Percentiles rank a stretch among this genome's conserved stretches.
Conservation (phyloP, 495 filamentous ascomycete species). For the Pyrenula massariospora region DNA sequence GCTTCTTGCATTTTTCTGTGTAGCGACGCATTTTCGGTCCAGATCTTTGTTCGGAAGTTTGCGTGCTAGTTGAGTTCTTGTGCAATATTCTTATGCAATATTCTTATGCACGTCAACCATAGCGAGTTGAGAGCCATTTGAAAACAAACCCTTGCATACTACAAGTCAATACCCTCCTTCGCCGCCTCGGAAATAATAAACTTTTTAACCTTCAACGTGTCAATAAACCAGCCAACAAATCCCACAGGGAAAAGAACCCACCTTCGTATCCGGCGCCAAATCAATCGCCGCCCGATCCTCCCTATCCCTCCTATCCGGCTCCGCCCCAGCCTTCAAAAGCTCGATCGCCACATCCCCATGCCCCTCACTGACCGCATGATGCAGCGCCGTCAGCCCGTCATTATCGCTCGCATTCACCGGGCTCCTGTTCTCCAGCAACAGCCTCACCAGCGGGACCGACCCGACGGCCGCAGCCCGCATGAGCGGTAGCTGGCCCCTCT, state of each 20-base stretch:
- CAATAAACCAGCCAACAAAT: too few species aligned
- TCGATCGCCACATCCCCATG: conserved; percentile 81
- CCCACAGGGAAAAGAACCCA: conserved; percentile 21
- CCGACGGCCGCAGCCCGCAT: conserved; percentile 89
- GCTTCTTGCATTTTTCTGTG: too few species aligned
- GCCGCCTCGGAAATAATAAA: conserved; percentile 75
- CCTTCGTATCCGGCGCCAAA: conserved; percentile 71
- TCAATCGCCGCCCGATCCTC: conserved; percentile 69
- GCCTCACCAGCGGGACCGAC: conserved; percentile 69
- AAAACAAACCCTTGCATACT: background rate
- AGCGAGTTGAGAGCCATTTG: too few species aligned
- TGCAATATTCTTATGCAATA: too few species aligned
- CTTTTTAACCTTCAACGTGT: conserved; percentile 42
- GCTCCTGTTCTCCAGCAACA: conserved; percentile 66
- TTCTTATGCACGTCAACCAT: too few species aligned
- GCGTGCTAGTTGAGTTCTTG: too few species aligned
- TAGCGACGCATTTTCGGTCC: too few species aligned
- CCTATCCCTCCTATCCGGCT: conserved; percentile 62
- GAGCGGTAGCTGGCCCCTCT: conserved; percentile 71
- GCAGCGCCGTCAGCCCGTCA: conserved; percentile 74
- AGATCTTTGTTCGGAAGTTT: too few species aligned
- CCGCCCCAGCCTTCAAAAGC: conserved; percentile 74
- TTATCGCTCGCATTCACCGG: conserved; percentile 81
- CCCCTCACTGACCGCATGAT: conserved; percentile 89
- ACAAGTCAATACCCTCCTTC: conserved; percentile 66